A percentile compares a stretch with the other conserved stretches of the same genome.
phyloP scores from a whole-genome alignment of 2,329 filamentous ascomycete genomes.

The Emmonsiellopsis sp. region DNA sequence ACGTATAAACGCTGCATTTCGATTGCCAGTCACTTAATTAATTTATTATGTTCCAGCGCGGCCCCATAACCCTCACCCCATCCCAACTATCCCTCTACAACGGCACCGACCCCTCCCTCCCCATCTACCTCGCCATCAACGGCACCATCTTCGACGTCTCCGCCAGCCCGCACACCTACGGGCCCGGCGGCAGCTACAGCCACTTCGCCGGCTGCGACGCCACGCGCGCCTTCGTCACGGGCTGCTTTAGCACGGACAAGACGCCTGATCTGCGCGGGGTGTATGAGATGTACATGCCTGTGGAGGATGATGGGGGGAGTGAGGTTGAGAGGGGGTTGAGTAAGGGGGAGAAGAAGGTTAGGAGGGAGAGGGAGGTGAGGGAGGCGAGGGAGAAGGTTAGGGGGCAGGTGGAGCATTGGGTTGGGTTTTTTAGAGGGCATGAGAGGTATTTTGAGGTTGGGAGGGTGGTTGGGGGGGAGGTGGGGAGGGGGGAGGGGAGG shows the following conservation, averaged over 20 bases:
- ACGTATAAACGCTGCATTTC: no score
- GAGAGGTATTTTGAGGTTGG: slow-evolving; percentile 78
- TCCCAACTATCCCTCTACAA: slow-evolving; percentile 65
- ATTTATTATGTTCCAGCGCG: slow-evolving; percentile 25
- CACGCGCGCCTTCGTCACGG: slow-evolving; percentile 79
- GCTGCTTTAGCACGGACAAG: slow-evolving; percentile 84
- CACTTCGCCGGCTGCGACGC: slow-evolving; percentile 84
- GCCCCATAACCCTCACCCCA: slow-evolving; percentile 63
- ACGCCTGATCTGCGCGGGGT: slow-evolving; percentile 78
- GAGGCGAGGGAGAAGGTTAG: slow-evolving; percentile 57
- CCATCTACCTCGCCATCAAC: slow-evolving; percentile 82
- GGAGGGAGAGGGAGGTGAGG: slow-evolving; percentile 54
- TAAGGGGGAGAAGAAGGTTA: slow-evolving; percentile 37
- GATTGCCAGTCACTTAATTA: neutral
- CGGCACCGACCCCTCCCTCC: slow-evolving; percentile 63
- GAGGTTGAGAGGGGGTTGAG: slow-evolving; percentile 22
- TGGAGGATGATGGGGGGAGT: slow-evolving; percentile 50
- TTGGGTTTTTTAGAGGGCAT: slow-evolving; percentile 68
- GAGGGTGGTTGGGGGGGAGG: slow-evolving; percentile 50
- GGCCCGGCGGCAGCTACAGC: slow-evolving; percentile 75
- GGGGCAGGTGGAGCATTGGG: slow-evolving; percentile 69
- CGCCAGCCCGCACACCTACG: slow-evolving; percentile 52
- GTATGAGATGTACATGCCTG: slow-evolving; percentile 69
- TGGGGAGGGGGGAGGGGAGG: slow-evolving; percentile 37
- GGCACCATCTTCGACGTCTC: slow-evolving; percentile 58